Base-by-base conservation (phyloP, 805 yeast species). In the Ogataea ganodermae region DNA sequence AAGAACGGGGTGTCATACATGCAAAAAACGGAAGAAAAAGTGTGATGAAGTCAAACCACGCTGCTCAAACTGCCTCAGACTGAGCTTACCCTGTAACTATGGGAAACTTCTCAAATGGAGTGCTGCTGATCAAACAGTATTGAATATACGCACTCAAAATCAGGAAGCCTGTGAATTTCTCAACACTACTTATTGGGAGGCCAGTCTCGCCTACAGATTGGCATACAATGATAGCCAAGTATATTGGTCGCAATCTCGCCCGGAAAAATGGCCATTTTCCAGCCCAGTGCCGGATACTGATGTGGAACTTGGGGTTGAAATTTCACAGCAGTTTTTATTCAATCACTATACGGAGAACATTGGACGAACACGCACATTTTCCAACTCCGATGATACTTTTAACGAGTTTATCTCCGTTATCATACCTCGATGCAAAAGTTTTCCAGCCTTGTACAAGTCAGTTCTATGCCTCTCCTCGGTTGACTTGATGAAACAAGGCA, bases 11-110 rank as follows among this genome's bases (percentile, higher is more conserved):
- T 74, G 79, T 47, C 61, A 67, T 62, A 69, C 70, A 5, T 74
- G 79, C 54, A 62, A 76, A 47, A 59, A 63, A 18, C 63, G 76
- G 32, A 74, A 71, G 50, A 73, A 73, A 52, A 67, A 73, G 23
- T 74, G 79, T 52, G 59, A 62, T 39, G 63, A 62, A 45, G 22
- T 26, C 4, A 57, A 48, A 32, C 67, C 67, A 1, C 46, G 40
- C 6, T 63, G 68, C 28, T 21, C 26, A 7, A 46, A 50, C 7
- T 63, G 68, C 35, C 4, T 7, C 12, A 46, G 62, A 33, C 49
- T 61, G 37, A 37, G 42, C 1, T 45, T 58, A 5, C 35, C 39
- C 12, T 62, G 67, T 42, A 24, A 26, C 22, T 60, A 63, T 44
- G 45, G 33, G 6, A 41, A 38, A 6, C 42, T 17, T 13, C 22